These are phyloP conservation scores for Alternaria triticimaculans DNA, from an alignment of 2,329 filamentous ascomycete species.

Conservation along the genomic window DNA sequence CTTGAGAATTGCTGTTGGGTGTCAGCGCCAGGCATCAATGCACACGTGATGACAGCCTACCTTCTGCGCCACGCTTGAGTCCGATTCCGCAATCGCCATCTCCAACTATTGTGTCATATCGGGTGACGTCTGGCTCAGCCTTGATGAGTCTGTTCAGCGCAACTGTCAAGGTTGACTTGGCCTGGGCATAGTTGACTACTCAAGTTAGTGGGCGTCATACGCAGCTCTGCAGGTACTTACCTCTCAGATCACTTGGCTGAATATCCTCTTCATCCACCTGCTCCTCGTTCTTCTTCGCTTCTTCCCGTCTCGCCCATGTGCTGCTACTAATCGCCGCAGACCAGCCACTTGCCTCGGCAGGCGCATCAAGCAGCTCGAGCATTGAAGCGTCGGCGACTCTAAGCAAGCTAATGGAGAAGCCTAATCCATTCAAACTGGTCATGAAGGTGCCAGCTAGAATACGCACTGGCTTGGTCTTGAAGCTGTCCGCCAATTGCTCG, in stretches of 20 bases:
- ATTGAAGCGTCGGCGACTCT: constrained; percentile 70
- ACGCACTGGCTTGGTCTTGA: constrained; percentile 66
- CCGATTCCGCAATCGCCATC: constrained; percentile 91
- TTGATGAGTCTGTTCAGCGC: constrained; percentile 68
- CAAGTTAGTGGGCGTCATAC: constrained; percentile 13
- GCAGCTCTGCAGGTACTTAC: constrained; percentile 44
- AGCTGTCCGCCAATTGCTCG: constrained; percentile 64
- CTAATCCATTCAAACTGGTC: constrained; percentile 74
- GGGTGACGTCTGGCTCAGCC: constrained; percentile 70
- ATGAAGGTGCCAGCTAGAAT: constrained; percentile 73
- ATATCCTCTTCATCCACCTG: constrained; percentile 52
- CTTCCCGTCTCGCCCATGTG: constrained; percentile 63
- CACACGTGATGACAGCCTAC: constrained; percentile 46
- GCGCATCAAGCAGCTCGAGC: constrained; percentile 71
- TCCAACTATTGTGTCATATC: constrained; percentile 80
- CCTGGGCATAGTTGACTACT: constrained; percentile 59
- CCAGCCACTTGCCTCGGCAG: constrained; percentile 73
- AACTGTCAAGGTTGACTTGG: constrained; percentile 60
- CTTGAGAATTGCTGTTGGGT: constrained; percentile 49
- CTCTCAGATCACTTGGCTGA: constrained; percentile 60
- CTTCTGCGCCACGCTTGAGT: constrained; percentile 85
- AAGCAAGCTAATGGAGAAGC: constrained; percentile 73
- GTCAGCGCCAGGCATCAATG: constrained; percentile 30
- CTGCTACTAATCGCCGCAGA: constrained; percentile 63
- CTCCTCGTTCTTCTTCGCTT: constrained; percentile 51